Conservation (phyloP, 352 stramenopile species). For the Halophytophthora batemanensis region DNA sequence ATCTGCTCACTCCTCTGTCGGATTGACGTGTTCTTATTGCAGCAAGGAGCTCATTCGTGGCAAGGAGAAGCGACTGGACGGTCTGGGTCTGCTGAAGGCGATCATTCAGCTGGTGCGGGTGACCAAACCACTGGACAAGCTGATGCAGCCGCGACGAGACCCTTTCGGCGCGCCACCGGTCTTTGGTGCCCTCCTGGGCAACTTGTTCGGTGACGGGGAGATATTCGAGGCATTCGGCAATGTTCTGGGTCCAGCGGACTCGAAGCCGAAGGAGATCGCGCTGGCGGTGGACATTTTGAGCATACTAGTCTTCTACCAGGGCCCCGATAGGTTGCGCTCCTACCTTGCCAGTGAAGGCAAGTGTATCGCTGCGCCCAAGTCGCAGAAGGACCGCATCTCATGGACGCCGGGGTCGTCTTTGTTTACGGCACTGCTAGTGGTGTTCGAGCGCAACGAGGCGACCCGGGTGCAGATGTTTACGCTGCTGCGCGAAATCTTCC, state of each 20-base stretch:
- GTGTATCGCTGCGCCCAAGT: slow-evolving; percentile 52
- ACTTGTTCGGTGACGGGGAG: slow-evolving; percentile 61
- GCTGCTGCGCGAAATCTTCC: slow-evolving; percentile 71
- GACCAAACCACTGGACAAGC: slow-evolving; percentile 63
- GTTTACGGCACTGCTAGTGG: slow-evolving; percentile 65
- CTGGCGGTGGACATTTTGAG: slow-evolving; percentile 68
- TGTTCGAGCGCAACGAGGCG: slow-evolving; percentile 64
- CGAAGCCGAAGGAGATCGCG: slow-evolving; percentile 41
- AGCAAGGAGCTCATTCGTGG: slow-evolving; percentile 51
- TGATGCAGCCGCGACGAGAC: slow-evolving; percentile 51
- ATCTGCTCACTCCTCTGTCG: background rate
- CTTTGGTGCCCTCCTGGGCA: slow-evolving; percentile 59
- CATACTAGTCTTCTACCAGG: slow-evolving; percentile 66
- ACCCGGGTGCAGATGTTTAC: slow-evolving; percentile 66
- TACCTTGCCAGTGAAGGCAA: slow-evolving; percentile 71
- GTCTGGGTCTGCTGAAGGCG: slow-evolving; percentile 66
- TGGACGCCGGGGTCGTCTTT: slow-evolving; percentile 67
- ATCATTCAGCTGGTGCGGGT: slow-evolving; percentile 63
- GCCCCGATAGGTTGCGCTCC: slow-evolving; percentile 58
- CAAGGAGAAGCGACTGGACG: slow-evolving; percentile 38
- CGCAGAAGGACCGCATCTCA: slow-evolving; percentile 58
- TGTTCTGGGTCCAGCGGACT: slow-evolving; percentile 47
- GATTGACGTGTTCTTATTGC: background rate
- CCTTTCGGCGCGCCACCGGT: slow-evolving; percentile 47
- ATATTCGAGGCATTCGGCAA: slow-evolving; percentile 56